Evolutionary conservation across 2,329 filamentous ascomycete species (phyloP).

Genomic region (Aspergillus latus): DNA sequence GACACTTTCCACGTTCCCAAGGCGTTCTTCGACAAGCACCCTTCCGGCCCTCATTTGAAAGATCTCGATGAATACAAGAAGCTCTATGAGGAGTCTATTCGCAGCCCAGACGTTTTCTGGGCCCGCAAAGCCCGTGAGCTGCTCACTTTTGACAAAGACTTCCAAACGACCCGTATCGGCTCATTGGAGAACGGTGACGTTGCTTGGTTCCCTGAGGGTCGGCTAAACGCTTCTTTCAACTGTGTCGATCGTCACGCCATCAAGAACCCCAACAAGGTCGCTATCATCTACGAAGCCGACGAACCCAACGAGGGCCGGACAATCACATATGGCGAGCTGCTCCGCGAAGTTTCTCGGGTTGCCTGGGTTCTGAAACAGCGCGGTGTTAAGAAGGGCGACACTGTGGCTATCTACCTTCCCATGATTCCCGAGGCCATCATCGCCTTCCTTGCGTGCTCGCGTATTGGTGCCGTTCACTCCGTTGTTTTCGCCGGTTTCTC

Average conservation of each 20-base stretch:
- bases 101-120: constrained; percentile 88
- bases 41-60: constrained; percentile 59
- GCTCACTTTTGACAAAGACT: constrained; percentile 85
- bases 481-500: constrained; percentile 98
- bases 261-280: constrained; percentile 86
- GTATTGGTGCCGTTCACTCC: constrained; percentile 94
- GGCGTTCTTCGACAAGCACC: constrained; percentile 59
- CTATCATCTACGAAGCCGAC: constrained; percentile 98
- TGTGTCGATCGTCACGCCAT: constrained; percentile 96
- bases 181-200: constrained; percentile 76
- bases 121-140: constrained; percentile 80
- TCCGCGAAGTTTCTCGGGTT: constrained; percentile 84
- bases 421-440: constrained; percentile 98
- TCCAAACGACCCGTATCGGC: constrained; percentile 82
- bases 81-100: constrained; percentile 80
- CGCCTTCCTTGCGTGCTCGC: constrained; percentile 83
- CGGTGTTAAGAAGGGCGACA: constrained; percentile 96
- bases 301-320: constrained; percentile 82
- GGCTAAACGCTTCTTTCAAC: constrained; percentile 95
- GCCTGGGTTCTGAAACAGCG: constrained; percentile 89
- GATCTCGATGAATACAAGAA: constrained; percentile 62
- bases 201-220: constrained; percentile 93
- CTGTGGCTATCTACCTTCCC: constrained; percentile 92
- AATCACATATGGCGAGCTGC: constrained; percentile 89
- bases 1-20: constrained; percentile 58